A percentile compares a stretch with the other conserved stretches of the same genome.
Evolutionary conservation across 2,329 filamentous ascomycete genomes (phyloP).

Genomic region (Metarhizium robertsii): DNA sequence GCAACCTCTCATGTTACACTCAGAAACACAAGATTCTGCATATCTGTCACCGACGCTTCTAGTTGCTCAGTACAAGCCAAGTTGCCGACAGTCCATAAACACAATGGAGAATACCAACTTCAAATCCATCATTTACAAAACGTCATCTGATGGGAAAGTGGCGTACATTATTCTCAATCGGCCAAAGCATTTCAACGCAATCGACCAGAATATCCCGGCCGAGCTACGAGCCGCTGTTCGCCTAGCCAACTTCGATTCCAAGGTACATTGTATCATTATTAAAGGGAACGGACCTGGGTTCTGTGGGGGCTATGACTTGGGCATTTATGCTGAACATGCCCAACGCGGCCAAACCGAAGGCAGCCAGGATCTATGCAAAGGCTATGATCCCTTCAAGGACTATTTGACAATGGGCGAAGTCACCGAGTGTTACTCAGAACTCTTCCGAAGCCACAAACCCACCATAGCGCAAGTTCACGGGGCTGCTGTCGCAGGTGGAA

Average conservation of each 20-base stretch:
- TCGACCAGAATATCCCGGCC: constrained; percentile 5
- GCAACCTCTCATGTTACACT: too few species aligned
- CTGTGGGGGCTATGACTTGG: constrained; percentile 9
- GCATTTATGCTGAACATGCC: constrained; percentile 6
- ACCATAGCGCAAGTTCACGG: constrained; percentile 11
- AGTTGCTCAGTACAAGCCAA: neutral
- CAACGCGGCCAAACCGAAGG: constrained; percentile 8
- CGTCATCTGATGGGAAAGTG: constrained; percentile 7
- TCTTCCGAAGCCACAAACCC: constrained; percentile 9
- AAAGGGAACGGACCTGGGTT: constrained; percentile 8
- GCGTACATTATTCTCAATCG: constrained; percentile 10
- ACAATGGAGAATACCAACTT: constrained; percentile 1
- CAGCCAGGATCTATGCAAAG: constrained; percentile 6
- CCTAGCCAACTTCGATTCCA: constrained; percentile 6
- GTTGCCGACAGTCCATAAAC: neutral
- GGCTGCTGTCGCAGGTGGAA: constrained; percentile 7
- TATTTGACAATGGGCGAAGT: constrained; percentile 7
- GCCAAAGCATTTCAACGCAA: constrained; percentile 9
- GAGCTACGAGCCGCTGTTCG: constrained; percentile 7
- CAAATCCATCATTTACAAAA: constrained; percentile 6
- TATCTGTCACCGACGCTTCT: too few species aligned
- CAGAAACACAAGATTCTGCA: too few species aligned
- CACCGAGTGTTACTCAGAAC: constrained; percentile 8
- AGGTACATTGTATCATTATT: constrained; percentile 8
- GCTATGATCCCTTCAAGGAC: constrained; percentile 9